Conservation (phyloP, 2,329 filamentous ascomycete species). For the Colletotrichum destructivum region DNA sequence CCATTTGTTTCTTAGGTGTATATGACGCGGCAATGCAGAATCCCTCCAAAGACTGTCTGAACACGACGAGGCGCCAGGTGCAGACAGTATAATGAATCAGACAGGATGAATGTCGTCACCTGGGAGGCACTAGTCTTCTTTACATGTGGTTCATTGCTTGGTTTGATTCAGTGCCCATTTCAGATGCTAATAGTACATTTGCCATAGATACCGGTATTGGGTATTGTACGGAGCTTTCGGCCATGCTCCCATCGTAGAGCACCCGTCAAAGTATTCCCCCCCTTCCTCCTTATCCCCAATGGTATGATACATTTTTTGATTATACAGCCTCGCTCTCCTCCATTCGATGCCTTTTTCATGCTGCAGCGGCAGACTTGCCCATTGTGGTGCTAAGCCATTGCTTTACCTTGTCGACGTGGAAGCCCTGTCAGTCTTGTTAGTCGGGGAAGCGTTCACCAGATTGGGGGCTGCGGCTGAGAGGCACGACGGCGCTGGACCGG, state of each 20-base stretch:
- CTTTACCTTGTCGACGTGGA: slow-evolving; percentile 33
- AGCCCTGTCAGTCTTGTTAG: slow-evolving; percentile 29
- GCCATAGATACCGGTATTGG: neutral
- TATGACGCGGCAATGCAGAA: slow-evolving; percentile 43
- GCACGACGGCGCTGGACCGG: neutral
- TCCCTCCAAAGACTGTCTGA: slow-evolving; percentile 25
- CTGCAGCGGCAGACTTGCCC: slow-evolving; percentile 10
- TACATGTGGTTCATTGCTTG: neutral
- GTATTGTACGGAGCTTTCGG: neutral
- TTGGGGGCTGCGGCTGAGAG: neutral
- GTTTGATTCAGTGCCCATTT: neutral
- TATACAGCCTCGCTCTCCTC: slow-evolving; percentile 8
- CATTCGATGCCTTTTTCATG: neutral
- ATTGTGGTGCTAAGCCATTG: slow-evolving; percentile 13
- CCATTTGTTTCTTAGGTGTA: slow-evolving; percentile 40
- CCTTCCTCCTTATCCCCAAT: neutral
- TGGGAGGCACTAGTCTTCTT: neutral
- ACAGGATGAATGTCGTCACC: neutral
- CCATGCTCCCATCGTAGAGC: neutral
- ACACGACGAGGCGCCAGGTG: neutral
- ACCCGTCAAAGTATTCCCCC: neutral
- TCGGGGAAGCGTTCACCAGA: too few relatives aligned
- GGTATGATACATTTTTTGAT: slow-evolving; percentile 30
- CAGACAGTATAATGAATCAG: neutral
- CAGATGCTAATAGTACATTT: slow-evolving; percentile 12